Evolutionary conservation across 257 asterid species (phyloP).

Genomic region (Gynochthodes officinalis): DNA sequence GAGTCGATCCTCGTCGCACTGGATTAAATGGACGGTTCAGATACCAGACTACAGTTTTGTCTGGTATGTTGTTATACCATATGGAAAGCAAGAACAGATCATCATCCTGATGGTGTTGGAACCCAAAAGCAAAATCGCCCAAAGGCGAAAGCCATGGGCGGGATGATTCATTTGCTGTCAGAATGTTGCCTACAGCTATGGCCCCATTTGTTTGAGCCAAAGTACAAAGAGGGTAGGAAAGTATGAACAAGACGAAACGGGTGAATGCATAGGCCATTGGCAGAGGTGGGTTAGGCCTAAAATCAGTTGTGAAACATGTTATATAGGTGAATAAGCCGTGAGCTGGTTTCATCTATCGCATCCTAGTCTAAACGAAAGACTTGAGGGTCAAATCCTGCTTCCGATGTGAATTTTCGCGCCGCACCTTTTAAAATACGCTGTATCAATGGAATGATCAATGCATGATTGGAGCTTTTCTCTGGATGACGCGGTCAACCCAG

Average conservation of each 20-base stretch:
- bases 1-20: slow-evolving; percentile 41
- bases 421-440: too few relatives aligned
- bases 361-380: too few relatives aligned
- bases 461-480: too few relatives aligned
- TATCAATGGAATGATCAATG: too few relatives aligned
- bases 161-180: slow-evolving; percentile 7
- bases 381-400: too few relatives aligned
- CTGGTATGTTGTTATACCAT: slow-evolving; percentile 47
- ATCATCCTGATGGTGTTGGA: slow-evolving; percentile 20
- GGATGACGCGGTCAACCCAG: too few relatives aligned
- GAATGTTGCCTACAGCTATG: not conserved
- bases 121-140: slow-evolving; percentile 45
- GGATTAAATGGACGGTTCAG: slow-evolving; percentile 21
- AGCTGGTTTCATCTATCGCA: too few relatives aligned
- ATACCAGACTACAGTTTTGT: slow-evolving; percentile 46
- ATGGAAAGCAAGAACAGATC: slow-evolving; percentile 43
- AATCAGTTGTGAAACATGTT: too few relatives aligned
- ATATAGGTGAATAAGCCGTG: too few relatives aligned
- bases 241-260: not conserved
- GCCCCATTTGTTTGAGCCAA: slow-evolving; percentile 12
- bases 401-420: too few relatives aligned
- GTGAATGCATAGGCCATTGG: not conserved
- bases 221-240: slow-evolving; percentile 5
- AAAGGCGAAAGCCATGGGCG: slow-evolving; percentile 36
- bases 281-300: too few relatives aligned